These are phyloP conservation scores for Bruguiera sexangula DNA, from an alignment of 345 rosid species.

Conservation along the genomic window DNA sequence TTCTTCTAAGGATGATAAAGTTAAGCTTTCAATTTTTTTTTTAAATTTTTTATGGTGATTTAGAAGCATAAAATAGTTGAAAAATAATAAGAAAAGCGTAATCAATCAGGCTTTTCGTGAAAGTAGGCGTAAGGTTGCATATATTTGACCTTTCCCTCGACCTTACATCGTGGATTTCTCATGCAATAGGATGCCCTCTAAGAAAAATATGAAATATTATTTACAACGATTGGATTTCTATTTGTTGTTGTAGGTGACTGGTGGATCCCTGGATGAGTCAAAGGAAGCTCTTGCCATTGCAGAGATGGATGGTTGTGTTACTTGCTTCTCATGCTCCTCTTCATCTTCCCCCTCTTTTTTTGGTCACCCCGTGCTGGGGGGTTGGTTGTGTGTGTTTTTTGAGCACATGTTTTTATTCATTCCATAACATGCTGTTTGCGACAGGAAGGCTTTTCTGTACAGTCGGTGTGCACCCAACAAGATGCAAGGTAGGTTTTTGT, in stretches of 20 bases:
- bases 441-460: slow-evolving; percentile 90
- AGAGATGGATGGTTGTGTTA: slow-evolving; percentile 70
- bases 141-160: too few relatives aligned
- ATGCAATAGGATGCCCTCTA: neutral
- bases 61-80: neutral
- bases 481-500: slow-evolving; percentile 60
- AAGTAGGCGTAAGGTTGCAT: neutral
- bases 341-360: neutral
- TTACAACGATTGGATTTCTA: neutral
- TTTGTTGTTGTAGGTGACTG: slow-evolving; percentile 65
- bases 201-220: neutral
- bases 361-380: neutral
- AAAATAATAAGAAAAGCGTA: neutral
- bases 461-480: slow-evolving; percentile 96
- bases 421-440: slow-evolving; percentile 16
- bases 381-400: neutral
- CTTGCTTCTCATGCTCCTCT: neutral
- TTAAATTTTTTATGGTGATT: neutral
- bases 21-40: neutral
- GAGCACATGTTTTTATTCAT: neutral
- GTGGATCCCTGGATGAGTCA: slow-evolving; percentile 90
- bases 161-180: too few relatives aligned
- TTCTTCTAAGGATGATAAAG: neutral
- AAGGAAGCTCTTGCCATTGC: slow-evolving; percentile 94
- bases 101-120: neutral